Evolutionary conservation across 192 early-diverging fungal species (phyloP).

Genomic region (Rhizophagus sp.): DNA sequence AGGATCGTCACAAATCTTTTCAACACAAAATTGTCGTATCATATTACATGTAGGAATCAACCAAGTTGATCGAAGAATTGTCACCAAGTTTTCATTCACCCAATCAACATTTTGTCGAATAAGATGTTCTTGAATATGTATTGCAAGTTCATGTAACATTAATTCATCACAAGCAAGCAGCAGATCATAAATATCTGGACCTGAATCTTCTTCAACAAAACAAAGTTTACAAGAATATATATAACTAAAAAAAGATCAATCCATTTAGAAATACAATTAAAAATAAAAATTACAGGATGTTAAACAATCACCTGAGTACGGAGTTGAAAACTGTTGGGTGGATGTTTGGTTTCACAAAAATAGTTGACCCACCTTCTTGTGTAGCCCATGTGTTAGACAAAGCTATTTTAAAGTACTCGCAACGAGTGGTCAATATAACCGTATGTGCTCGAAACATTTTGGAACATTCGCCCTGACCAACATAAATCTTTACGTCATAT

Average conservation of each 20-base stretch:
- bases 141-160: background rate
- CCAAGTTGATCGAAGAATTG: background rate
- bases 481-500: background rate
- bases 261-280: background rate
- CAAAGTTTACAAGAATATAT: background rate
- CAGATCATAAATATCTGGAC: background rate
- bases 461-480: background rate
- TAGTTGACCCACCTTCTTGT: background rate
- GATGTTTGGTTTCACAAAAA: background rate
- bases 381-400: conserved; percentile 10
- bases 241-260: background rate
- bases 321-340: background rate
- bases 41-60: background rate
- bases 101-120: background rate
- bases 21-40: background rate
- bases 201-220: background rate
- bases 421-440: background rate
- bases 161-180: background rate
- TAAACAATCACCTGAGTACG: background rate
- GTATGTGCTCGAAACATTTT: conserved; percentile 6
- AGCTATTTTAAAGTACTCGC: background rate
- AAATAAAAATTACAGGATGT: too few relatives aligned
- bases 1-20: background rate
- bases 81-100: background rate
- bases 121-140: background rate